phyloP scores from a whole-genome alignment of 352 stramenopile species.

The Aphanomyces astaci region DNA sequence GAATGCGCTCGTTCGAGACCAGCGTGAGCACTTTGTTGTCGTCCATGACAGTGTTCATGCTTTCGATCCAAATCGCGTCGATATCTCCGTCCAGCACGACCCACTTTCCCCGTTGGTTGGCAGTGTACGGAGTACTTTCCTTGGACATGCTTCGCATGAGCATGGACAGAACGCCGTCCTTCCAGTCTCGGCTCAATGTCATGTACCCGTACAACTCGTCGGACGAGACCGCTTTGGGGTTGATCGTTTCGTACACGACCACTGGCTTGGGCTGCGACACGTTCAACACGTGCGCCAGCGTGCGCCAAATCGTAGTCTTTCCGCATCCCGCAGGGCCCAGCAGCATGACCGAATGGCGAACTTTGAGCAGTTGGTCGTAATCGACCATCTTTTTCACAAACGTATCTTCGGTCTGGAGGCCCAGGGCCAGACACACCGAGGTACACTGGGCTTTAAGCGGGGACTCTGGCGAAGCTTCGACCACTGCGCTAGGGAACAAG shows the following conservation, averaged over 20 bases:
- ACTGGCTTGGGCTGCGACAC: slow-evolving; percentile 81
- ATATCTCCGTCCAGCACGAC: slow-evolving; percentile 92
- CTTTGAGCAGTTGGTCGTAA: slow-evolving; percentile 91
- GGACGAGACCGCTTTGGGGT: slow-evolving; percentile 90
- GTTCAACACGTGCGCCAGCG: slow-evolving; percentile 81
- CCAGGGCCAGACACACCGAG: slow-evolving; percentile 46
- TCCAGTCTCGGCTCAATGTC: slow-evolving; percentile 97
- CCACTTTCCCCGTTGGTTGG: slow-evolving; percentile 83
- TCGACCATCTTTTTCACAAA: slow-evolving; percentile 95
- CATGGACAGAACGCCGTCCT: slow-evolving; percentile 92
- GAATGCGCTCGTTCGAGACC: slow-evolving; percentile 96
- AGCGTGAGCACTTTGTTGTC: slow-evolving; percentile 94
- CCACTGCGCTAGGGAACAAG: slow-evolving; percentile 75
- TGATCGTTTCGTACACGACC: slow-evolving; percentile 92
- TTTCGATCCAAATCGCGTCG: slow-evolving; percentile 93
- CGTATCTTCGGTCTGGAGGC: slow-evolving; percentile 89
- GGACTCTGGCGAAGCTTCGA: slow-evolving; percentile 27
- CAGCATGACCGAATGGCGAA: slow-evolving; percentile 95
- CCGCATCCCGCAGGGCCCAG: slow-evolving; percentile 90
- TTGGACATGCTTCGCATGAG: slow-evolving; percentile 98
- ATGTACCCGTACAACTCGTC: slow-evolving; percentile 94
- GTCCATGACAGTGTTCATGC: slow-evolving; percentile 89
- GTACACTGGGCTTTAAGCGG: slow-evolving; percentile 38
- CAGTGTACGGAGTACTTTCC: slow-evolving; percentile 76
- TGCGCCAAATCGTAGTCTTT: slow-evolving; percentile 95